These are phyloP conservation scores for Aspergillus neoniger DNA, from an alignment of 2,329 filamentous ascomycete genomes.

Conservation along the genomic window DNA sequence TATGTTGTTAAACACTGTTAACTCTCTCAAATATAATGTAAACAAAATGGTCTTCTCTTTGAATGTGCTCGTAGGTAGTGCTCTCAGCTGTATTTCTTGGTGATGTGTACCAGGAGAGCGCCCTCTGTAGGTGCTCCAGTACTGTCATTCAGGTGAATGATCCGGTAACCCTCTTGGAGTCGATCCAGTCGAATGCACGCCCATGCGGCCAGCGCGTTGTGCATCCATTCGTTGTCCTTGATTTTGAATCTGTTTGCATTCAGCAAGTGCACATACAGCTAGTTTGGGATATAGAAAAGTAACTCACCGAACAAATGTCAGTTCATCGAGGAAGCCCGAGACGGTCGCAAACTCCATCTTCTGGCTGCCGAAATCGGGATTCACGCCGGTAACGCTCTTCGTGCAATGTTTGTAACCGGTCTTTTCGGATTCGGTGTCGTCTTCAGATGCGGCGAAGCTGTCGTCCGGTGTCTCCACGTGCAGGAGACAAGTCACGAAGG, in stretches of 20 bases:
- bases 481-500: slow-evolving; percentile 76
- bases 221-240: slow-evolving; percentile 79
- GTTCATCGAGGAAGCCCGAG: slow-evolving; percentile 63
- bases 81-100: slow-evolving; percentile 50
- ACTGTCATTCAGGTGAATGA: slow-evolving; percentile 73
- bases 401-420: slow-evolving; percentile 62
- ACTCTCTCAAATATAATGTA: too few relatives aligned
- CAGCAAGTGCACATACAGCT: slow-evolving; percentile 3
- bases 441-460: slow-evolving; percentile 50
- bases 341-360: slow-evolving; percentile 60
- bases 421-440: slow-evolving; percentile 43
- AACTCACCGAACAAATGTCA: slow-evolving; percentile 73
- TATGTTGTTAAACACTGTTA: too few relatives aligned
- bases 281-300: slow-evolving; percentile 9
- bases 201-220: slow-evolving; percentile 82
- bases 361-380: slow-evolving; percentile 66
- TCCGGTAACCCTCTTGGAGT: slow-evolving; percentile 71
- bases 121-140: slow-evolving; percentile 68
- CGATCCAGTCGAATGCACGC: slow-evolving; percentile 83
- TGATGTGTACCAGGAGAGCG: slow-evolving; percentile 71
- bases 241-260: slow-evolving; percentile 67
- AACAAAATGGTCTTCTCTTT: too few relatives aligned
- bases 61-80: too few relatives aligned
- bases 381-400: slow-evolving; percentile 56
- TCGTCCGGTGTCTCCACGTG: slow-evolving; percentile 71